Evolutionary conservation across 192 early-diverging fungal species (phyloP).

Genomic region (Funneliformis geosporum): DNA sequence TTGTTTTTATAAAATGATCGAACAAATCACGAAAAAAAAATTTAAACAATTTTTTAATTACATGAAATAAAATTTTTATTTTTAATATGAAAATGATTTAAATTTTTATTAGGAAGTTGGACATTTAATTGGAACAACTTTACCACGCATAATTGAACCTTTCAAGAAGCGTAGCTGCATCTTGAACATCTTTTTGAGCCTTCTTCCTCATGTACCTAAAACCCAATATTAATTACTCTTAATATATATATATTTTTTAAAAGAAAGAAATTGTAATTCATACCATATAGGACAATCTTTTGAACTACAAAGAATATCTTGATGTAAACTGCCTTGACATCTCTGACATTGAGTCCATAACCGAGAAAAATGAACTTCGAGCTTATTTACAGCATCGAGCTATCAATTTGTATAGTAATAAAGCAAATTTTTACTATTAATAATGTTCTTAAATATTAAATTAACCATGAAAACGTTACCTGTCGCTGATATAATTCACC

Average conservation of each 20-base stretch:
- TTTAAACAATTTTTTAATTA: too few relatives aligned
- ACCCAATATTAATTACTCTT: not conserved
- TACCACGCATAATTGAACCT: constrained; percentile 73
- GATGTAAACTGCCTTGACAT: constrained; percentile 92
- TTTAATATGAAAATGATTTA: too few relatives aligned
- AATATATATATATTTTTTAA: not conserved
- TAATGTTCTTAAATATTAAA: not conserved
- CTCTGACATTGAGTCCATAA: constrained; percentile 98
- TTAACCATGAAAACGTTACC: not conserved
- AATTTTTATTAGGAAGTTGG: too few relatives aligned
- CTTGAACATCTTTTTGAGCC: constrained; percentile 88
- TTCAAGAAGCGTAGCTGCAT: constrained; percentile 68
- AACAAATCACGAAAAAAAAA: too few relatives aligned
- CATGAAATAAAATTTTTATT: too few relatives aligned
- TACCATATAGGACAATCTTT: constrained; percentile 98
- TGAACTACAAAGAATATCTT: constrained; percentile 92
- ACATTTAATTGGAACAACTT: not conserved
- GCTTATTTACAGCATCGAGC: constrained; percentile 64
- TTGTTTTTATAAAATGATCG: too few relatives aligned
- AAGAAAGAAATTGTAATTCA: not conserved
- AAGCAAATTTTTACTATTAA: constrained; percentile 1
- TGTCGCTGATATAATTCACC: constrained; percentile 82
- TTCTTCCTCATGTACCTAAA: constrained; percentile 85
- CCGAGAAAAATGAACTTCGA: constrained; percentile 77
- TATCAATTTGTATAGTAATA: not conserved